Evolutionary conservation across 305 asterid species (phyloP).

Genomic region (Fraxinus dipetala): DNA sequence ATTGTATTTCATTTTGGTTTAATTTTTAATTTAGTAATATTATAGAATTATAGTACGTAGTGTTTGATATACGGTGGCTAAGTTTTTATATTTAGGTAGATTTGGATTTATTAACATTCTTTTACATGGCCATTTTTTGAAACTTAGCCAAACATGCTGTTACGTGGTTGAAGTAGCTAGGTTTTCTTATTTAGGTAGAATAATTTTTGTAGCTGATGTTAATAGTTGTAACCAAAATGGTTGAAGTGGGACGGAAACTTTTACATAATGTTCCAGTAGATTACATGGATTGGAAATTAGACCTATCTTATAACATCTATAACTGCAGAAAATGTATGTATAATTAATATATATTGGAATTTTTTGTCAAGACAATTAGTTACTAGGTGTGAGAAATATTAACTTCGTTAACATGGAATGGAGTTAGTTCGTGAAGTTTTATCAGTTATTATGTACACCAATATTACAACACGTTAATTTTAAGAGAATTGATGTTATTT

Average conservation of each 20-base stretch:
- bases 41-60: too few species aligned
- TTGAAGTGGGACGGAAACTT: not conserved
- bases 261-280: not conserved
- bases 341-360: not conserved
- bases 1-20: not conserved
- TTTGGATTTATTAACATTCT: not conserved
- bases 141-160: not conserved
- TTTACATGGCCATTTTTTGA: not conserved
- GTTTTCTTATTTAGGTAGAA: not conserved
- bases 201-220: not conserved
- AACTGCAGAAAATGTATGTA: not conserved
- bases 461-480: not conserved
- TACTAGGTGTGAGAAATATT: not conserved
- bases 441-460: not conserved
- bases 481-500: not conserved
- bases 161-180: not conserved
- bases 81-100: not conserved
- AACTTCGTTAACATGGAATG: not conserved
- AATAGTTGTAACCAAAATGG: not conserved
- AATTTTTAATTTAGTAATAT: not conserved
- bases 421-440: not conserved
- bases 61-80: not conserved
- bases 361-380: not conserved
- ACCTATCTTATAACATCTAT: not conserved
- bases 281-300: not conserved